Evolutionary conservation across 805 yeast genomes (phyloP).

Genomic region (Yarrowia bubula): DNA sequence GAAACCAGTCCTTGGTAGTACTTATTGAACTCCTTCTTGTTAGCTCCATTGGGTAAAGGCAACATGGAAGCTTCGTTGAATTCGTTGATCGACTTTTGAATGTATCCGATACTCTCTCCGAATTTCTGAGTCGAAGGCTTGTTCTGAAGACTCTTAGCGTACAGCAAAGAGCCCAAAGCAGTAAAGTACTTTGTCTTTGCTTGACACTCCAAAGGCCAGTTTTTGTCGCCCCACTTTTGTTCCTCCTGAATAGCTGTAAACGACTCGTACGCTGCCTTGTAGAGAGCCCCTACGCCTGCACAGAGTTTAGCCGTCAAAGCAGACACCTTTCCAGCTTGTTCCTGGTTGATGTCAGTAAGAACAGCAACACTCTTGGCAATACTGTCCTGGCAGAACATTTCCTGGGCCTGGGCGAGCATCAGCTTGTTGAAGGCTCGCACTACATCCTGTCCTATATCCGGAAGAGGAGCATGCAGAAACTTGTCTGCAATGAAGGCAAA

Average conservation of each 20-base stretch:
- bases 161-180: conserved; percentile 59
- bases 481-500: conserved; percentile 69
- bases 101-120: conserved; percentile 74
- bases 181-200: conserved; percentile 56
- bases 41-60: not conserved
- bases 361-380: conserved; percentile 43
- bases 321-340: conserved; percentile 37
- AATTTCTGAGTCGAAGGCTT: conserved; percentile 46
- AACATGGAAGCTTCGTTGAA: conserved; percentile 32
- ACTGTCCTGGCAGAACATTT: conserved; percentile 52
- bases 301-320: conserved; percentile 75
- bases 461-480: conserved; percentile 84
- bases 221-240: conserved; percentile 45
- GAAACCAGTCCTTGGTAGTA: not conserved
- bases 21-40: conserved; percentile 9
- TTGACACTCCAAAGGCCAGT: conserved; percentile 54
- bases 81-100: conserved; percentile 49
- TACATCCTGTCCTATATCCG: conserved; percentile 69
- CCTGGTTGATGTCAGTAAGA: conserved; percentile 4
- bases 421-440: conserved; percentile 61
- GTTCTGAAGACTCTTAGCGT: conserved; percentile 53
- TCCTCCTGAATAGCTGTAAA: conserved; percentile 36
- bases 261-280: conserved; percentile 50
- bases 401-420: conserved; percentile 87
- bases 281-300: conserved; percentile 56